Evolutionary conservation across 2,329 filamentous ascomycete genomes (phyloP).

Genomic region (Pezicula radicicola): DNA sequence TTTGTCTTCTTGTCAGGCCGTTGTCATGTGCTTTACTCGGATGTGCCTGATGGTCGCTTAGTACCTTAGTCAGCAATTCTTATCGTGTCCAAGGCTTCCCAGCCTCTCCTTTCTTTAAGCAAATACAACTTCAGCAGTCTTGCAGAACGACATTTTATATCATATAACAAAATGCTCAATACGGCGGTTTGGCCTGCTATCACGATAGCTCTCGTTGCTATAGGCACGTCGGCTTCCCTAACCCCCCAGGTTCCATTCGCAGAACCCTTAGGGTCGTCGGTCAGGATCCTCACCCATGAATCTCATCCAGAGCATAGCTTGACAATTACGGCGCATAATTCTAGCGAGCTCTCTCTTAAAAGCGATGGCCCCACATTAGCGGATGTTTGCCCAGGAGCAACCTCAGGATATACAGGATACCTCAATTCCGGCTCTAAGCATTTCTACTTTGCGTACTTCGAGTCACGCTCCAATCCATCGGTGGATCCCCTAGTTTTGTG

Average conservation of each 20-base stretch:
- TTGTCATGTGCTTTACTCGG: no score
- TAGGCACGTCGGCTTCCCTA: neutral
- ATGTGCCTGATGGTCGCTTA: no score
- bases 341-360: conserved; percentile 3
- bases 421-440: conserved; percentile 16
- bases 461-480: conserved; percentile 10
- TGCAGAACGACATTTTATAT: neutral
- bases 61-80: no score
- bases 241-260: neutral
- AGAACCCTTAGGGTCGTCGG: conserved; percentile 1
- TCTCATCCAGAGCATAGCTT: conserved; percentile 19
- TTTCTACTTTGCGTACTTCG: conserved; percentile 19
- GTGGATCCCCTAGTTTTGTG: neutral
- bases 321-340: conserved; percentile 11
- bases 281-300: conserved; percentile 16
- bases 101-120: neutral
- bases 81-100: neutral
- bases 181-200: neutral
- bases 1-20: no score
- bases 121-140: neutral
- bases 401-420: conserved; percentile 18
- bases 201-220: neutral
- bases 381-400: conserved; percentile 17
- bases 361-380: conserved; percentile 4
- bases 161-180: neutral